Evolutionary conservation across 1,284 basidiomycete genomes (phyloP), one percentile per base, ranked within the genome.

Genomic region (Inonotus hispidus): DNA sequence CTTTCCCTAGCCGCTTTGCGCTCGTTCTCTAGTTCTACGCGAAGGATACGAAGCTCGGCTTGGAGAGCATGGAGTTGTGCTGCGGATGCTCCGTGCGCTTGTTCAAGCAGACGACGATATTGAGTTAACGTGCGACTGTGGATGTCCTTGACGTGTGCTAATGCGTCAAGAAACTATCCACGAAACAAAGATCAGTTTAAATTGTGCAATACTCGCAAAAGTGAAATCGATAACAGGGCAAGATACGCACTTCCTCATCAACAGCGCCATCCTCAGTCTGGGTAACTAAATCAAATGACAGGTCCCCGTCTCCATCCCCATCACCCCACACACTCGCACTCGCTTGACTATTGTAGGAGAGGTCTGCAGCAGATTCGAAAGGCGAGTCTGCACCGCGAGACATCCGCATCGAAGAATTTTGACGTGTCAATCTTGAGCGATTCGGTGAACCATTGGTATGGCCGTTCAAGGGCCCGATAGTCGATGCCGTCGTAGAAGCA

Each of bases 1-100:
- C 64, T 43, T 49, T 82, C 63, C 75, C 80, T 43, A 70, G 73
- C 67, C 77, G 82, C 68, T 76, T 79, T 3, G 83, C 82, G 25
- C 84, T 70, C 68, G 43, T 68, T 65, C 56, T 75, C 69, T 11
- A 74, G 67, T 53, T 74, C 72, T 19, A 68, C 75, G 13, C 83
- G 79, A 14, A 88, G 71, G 43, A 87, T 70, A 52, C 81, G 73
- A 4, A 90, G 75, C 68, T 92, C 88, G 2, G 87, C 88, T 70
- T 91, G 89, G 1, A 92, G 74, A 0, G 90, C 89, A 66, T 91
- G 89, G 1, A 91, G 76, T 67, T 92, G 89, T 0, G 88, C 85
- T 0, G 90, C 88, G 1, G 86, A 80, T 7, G 84, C 83, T 0
- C 85, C 83, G 67, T 92, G 89, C 0, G 88, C 80, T 49, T 87